Evolutionary conservation across 2,329 filamentous ascomycete species (phyloP), one percentile per base, ranked within the genome.

Genomic region (Colletotrichum cereale): DNA sequence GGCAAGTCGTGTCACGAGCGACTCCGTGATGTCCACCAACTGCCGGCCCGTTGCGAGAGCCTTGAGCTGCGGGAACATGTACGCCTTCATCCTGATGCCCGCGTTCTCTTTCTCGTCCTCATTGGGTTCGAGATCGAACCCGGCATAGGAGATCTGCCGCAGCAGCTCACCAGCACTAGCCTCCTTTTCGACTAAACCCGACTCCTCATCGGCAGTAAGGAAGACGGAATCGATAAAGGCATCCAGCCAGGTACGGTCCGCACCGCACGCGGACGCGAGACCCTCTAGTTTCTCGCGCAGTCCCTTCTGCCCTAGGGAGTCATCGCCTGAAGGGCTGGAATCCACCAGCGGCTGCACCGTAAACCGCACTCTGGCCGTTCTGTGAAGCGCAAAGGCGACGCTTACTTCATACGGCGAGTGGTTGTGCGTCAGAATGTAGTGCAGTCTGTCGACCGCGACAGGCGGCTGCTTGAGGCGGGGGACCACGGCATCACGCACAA

Each of bases 31-130:
- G 11, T 66, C 34, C 21, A 60, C 63, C 6, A 50, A 31, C 26
- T 29, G 7, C 34, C 12, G 63, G 24, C 42, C 50, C 7, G 67
- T 71, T 44, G 67, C 63, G n/a, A 67, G 56, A 21, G 63, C 40
- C 36, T 56, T 38, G 26, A 71, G 63, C 21, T 71, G 67, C 4
- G 67, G 67, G 26, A 71, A 71, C 14, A 71, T 34, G 16, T 71
- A 71, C 5, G 42, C 29, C 50, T 71, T 71, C 63, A 71, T 67
- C 7, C 40, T n/a, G 26, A 67, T 62, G 11, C n/a, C 24, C 26
- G 63, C 50, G 38, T 47, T 53, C 12, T 61, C 62, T 3, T 38
- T 44, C 53, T 67, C 29, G 7, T 60, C 26, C 61, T 14, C 42
- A 5, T 62, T 24, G 18, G 57, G 18, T n/a, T 63, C 64, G n/a